phyloP scores from a whole-genome alignment of 108 stramenopile genomes.

The Cyclotella atomus region DNA sequence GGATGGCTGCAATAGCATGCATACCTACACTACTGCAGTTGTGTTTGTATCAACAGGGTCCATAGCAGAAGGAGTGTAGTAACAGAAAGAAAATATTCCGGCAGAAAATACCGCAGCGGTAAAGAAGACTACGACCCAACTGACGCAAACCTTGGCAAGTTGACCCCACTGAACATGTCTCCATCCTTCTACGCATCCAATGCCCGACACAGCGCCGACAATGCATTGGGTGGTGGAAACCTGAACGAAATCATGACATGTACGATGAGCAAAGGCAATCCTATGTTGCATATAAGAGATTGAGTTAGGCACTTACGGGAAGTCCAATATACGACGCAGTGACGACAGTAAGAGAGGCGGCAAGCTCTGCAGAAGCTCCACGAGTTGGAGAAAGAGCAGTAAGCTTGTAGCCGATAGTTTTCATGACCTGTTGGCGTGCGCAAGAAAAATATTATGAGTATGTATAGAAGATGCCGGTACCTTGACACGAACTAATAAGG shows the following conservation, averaged over 20 bases:
- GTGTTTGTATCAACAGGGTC: too few species aligned
- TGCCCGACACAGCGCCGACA: conserved; percentile 60
- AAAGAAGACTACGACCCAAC: conserved; percentile 60
- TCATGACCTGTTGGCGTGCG: not conserved
- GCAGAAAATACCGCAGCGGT: conserved; percentile 36
- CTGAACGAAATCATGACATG: too few species aligned
- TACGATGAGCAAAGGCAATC: too few species aligned
- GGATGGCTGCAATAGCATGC: too few species aligned
- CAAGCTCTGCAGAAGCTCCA: conserved; percentile 60
- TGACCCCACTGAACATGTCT: conserved; percentile 46
- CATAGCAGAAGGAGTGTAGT: too few species aligned
- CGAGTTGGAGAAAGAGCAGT: conserved; percentile 52
- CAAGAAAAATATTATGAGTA: not conserved
- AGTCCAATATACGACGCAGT: conserved; percentile 59
- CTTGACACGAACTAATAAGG: too few species aligned
- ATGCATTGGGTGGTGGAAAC: conserved; percentile 68
- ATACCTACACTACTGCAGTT: too few species aligned
- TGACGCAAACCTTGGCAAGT: conserved; percentile 26
- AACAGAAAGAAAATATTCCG: conserved; percentile 42
- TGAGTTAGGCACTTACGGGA: conserved; percentile 61
- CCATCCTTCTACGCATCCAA: conserved; percentile 51
- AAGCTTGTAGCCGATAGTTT: conserved; percentile 59
- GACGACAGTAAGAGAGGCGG: conserved; percentile 44
- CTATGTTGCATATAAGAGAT: too few species aligned
- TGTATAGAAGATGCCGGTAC: not conserved